Evolutionary conservation across 176 grass and related monocot species (phyloP), one percentile per base, ranked within the genome.

Genomic region (Bolboschoenus planiculmis): DNA sequence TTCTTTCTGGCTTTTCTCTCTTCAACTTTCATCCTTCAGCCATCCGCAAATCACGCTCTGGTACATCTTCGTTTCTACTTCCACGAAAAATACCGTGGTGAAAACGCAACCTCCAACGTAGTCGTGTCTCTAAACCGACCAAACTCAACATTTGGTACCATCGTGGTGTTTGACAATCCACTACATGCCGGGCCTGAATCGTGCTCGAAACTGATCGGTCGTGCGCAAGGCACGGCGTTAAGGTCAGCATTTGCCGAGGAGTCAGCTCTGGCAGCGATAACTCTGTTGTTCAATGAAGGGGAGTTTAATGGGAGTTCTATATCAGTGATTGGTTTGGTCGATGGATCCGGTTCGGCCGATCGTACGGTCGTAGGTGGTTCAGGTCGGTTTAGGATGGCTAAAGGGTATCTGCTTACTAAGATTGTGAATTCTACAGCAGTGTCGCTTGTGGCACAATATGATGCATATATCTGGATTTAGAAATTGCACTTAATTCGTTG

Each of bases 391-490:
- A 56, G 60, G 63, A 84, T 84, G 82, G 82, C 82, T 18, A 74
- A 73, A 72, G 81, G 81, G 44, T 84, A 84, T 21, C 44, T 57
- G 33, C 81, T 84, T 27, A 73, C 81, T 37, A 84, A 84, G 62
- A 56, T 84, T 55, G 81, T 84, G 43, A 84, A 73, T 56, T 84
- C 81, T 73, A 84, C 62, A 0, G 81, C 81, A 7, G 50, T 54
- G 26, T 84, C 81, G 18, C 81, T 84, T 84, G 62, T 84, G 13
- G 81, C 81, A 27, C 63, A 84, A 14, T 84, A 84, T 73, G 81
- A 84, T 84, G 81, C 65, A 35, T 73, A 70, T 84, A 43, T 84
- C 13, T 84, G 23, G 21, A 72, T 2, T 55, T 72, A 72, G 36
- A 40, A 27, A 33, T 3, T 4, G 4, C 10, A 7, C 24, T 58